Evolutionary conservation across 164 flowering plant species (phyloP).

Genomic region (Akebia trifoliata): DNA sequence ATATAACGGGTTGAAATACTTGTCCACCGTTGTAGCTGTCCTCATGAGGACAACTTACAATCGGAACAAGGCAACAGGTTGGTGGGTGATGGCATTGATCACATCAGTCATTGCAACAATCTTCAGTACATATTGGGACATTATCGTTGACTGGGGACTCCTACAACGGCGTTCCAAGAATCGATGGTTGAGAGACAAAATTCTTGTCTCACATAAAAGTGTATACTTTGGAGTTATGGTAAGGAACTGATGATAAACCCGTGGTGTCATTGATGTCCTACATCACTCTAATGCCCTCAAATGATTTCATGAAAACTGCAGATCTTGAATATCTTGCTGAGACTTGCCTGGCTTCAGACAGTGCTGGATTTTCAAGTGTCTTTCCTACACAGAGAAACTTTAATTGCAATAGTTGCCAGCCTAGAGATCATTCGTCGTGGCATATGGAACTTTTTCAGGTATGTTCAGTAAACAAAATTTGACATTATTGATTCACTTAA

Average conservation of each 20-base stretch:
- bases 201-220: constrained; percentile 46
- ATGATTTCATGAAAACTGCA: constrained; percentile 26
- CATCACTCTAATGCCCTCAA: constrained; percentile 20
- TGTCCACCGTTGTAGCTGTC: constrained; percentile 58
- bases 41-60: constrained; percentile 47
- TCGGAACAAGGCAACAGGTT: constrained; percentile 27
- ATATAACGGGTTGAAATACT: constrained; percentile 59
- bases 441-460: constrained; percentile 80
- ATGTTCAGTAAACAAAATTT: no score
- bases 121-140: constrained; percentile 64
- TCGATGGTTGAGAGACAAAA: constrained; percentile 57
- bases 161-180: constrained; percentile 53
- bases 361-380: constrained; percentile 35
- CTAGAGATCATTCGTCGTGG: constrained; percentile 72
- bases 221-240: constrained; percentile 66
- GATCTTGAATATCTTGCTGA: constrained; percentile 54
- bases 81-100: constrained; percentile 48
- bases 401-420: constrained; percentile 42
- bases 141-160: constrained; percentile 72
- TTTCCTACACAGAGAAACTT: constrained; percentile 36
- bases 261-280: constrained; percentile 9
- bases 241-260: constrained; percentile 59
- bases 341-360: constrained; percentile 70
- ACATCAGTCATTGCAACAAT: constrained; percentile 48
- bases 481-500: no score